Conservation (phyloP, 106 monocot genomes). For the Dioscorea alata region DNA sequence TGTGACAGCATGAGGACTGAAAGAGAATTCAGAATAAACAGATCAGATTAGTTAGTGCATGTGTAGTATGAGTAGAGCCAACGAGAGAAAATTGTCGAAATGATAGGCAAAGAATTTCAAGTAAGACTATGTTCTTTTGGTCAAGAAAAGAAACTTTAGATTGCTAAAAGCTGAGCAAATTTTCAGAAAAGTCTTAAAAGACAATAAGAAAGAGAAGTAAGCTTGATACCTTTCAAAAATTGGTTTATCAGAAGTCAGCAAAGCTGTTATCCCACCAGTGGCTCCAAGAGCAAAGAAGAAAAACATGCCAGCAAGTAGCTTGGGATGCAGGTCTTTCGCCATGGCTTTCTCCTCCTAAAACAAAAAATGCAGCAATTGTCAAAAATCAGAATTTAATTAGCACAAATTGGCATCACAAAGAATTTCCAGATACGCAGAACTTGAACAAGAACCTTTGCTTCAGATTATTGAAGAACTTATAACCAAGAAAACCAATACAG, state of each 20-base stretch:
- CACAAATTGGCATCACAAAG: no score
- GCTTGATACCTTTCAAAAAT: conserved; percentile 74
- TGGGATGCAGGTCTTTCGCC: conserved; percentile 90
- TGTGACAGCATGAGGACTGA: conserved; percentile 89
- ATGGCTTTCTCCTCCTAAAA: conserved; percentile 88
- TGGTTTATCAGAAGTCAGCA: conserved; percentile 81
- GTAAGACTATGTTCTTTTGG: not conserved
- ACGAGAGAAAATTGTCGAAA: not conserved
- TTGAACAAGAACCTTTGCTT: no score
- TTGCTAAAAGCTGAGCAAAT: not conserved
- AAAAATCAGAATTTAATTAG: no score
- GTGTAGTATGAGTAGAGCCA: not conserved
- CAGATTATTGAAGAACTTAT: no score
- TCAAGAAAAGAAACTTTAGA: not conserved
- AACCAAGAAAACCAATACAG: no score
- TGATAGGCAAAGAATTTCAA: not conserved
- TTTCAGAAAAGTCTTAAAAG: no score
- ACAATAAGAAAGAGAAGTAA: no score
- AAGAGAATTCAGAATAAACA: conserved; percentile 1
- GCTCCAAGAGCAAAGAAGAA: conserved; percentile 87
- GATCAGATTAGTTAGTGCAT: not conserved
- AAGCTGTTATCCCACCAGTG: conserved; percentile 68
- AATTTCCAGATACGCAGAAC: no score
- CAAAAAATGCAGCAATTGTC: not conserved
- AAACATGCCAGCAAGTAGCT: conserved; percentile 92